Evolutionary conservation across 352 stramenopile species (phyloP).

Genomic region (Phytopythium helicoides): DNA sequence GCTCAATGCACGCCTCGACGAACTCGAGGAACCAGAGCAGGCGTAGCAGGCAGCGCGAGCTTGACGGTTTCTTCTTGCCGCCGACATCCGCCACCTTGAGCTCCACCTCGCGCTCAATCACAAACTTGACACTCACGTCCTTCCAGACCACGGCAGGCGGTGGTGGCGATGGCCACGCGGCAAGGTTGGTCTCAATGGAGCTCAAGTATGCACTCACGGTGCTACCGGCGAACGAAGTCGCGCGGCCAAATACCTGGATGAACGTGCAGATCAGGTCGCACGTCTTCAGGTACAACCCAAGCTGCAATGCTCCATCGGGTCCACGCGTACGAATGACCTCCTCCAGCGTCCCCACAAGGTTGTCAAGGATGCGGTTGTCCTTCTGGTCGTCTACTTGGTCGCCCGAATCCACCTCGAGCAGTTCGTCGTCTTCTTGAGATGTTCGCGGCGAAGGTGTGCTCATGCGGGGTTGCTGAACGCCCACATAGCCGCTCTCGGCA

Average conservation of each 20-base stretch:
- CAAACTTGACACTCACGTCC: constrained; percentile 45
- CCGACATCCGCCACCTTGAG: constrained; percentile 53
- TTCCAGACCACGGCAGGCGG: constrained; percentile 35
- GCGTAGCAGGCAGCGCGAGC: constrained; percentile 63
- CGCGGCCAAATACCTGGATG: constrained; percentile 73
- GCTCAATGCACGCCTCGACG: constrained; percentile 66
- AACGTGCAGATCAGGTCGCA: constrained; percentile 72
- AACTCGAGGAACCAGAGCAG: constrained; percentile 86
- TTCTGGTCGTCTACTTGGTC: constrained; percentile 40
- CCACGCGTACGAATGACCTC: constrained; percentile 24
- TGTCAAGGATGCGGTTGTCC: constrained; percentile 38
- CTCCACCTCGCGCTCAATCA: constrained; percentile 68
- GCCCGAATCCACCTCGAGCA: constrained; percentile 51
- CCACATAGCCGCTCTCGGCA: background rate
- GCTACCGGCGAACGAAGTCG: constrained; percentile 76
- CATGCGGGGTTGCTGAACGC: background rate
- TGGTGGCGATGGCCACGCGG: constrained; percentile 29
- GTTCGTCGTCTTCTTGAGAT: constrained; percentile 47
- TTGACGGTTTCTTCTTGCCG: constrained; percentile 85
- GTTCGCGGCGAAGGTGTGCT: constrained; percentile 18
- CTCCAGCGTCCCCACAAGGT: constrained; percentile 40
- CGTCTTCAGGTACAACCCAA: constrained; percentile 44
- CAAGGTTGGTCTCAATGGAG: constrained; percentile 65
- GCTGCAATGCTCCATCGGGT: constrained; percentile 33
- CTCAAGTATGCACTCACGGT: constrained; percentile 74